Percentiles rank a stretch among this genome's conserved stretches.
Conservation (phyloP, 805 yeast species). For the Yarrowia deformans region DNA sequence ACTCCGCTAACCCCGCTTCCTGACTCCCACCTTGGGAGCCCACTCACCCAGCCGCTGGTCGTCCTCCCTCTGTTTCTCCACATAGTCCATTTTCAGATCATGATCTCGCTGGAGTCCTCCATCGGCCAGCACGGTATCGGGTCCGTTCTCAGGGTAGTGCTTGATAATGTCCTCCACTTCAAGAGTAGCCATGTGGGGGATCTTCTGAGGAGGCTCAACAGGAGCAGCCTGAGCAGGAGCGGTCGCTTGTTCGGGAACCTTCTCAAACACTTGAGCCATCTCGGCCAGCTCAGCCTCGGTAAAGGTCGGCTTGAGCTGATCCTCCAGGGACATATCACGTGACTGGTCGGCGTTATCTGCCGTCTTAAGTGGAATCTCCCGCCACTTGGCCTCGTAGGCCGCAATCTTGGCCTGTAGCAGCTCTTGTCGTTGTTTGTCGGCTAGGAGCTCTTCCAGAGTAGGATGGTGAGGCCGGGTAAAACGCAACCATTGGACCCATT, state of each 20-base stretch:
- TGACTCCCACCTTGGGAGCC: conserved; percentile 4
- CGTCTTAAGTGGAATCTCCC: conserved; percentile 48
- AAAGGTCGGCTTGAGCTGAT: conserved; percentile 13
- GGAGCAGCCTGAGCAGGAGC: too few species aligned
- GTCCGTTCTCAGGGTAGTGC: conserved; percentile 34
- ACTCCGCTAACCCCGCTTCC: too few species aligned
- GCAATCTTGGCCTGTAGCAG: conserved; percentile 60
- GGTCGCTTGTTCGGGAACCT: conserved; percentile 16
- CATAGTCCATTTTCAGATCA: conserved; percentile 23
- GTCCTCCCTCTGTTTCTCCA: conserved; percentile 14
- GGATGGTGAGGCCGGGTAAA: conserved; percentile 68
- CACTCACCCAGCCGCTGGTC: background rate
- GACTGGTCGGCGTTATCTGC: conserved; percentile 26
- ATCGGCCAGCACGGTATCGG: conserved; percentile 28
- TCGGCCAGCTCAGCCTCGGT: conserved; percentile 12
- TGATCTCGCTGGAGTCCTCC: conserved; percentile 31
- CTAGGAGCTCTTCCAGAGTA: conserved; percentile 63
- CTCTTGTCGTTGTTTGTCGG: conserved; percentile 64
- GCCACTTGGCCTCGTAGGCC: conserved; percentile 54
- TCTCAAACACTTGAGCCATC: conserved; percentile 24
- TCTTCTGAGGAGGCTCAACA: too few species aligned
- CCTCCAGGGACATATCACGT: conserved; percentile 27
- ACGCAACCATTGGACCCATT: conserved; percentile 83
- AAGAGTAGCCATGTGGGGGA: conserved; percentile 1
- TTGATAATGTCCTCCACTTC: conserved; percentile 28